Percentiles rank a stretch among this genome's conserved stretches.
phyloP scores from a whole-genome alignment of 2,329 filamentous ascomycete species.

The Taxawa tesnikishii region DNA sequence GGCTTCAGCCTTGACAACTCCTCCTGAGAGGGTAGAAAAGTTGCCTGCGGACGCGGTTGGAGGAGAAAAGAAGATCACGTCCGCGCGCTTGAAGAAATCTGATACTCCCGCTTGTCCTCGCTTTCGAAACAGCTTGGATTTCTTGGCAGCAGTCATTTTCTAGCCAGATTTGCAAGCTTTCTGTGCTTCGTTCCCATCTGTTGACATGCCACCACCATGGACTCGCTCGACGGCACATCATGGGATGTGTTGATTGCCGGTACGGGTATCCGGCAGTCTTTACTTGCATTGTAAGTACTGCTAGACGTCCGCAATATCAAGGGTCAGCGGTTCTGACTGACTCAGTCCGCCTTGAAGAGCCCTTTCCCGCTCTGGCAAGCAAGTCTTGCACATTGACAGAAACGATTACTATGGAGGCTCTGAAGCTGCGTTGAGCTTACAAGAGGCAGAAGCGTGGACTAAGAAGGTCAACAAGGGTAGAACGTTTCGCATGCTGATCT shows the following conservation, averaged over 20 bases:
- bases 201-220: too few species aligned
- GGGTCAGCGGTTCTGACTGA: conserved; percentile 55
- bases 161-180: conserved; percentile 5
- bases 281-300: conserved; percentile 38
- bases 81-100: too few species aligned
- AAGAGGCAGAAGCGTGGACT: conserved; percentile 70
- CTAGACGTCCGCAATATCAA: conserved; percentile 7
- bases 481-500: background rate
- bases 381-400: conserved; percentile 76
- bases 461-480: conserved; percentile 21
- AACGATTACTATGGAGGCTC: conserved; percentile 80
- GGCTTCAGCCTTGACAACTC: conserved; percentile 9
- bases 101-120: background rate
- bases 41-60: conserved; percentile 19
- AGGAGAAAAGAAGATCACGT: conserved; percentile 8
- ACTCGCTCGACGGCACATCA: conserved; percentile 35
- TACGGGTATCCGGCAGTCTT: conserved; percentile 39
- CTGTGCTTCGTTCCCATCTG: conserved; percentile 5
- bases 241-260: conserved; percentile 43
- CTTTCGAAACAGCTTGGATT: background rate
- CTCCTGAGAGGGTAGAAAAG: conserved; percentile 14
- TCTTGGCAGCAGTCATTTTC: conserved; percentile 5
- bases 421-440: conserved; percentile 74
- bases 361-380: conserved; percentile 83
- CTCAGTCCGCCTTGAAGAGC: conserved; percentile 57